A percentile compares a stretch with the other conserved stretches of the same genome.
phyloP scores from a whole-genome alignment of 23 red algal species.

The Gracilariopsis chorda region DNA sequence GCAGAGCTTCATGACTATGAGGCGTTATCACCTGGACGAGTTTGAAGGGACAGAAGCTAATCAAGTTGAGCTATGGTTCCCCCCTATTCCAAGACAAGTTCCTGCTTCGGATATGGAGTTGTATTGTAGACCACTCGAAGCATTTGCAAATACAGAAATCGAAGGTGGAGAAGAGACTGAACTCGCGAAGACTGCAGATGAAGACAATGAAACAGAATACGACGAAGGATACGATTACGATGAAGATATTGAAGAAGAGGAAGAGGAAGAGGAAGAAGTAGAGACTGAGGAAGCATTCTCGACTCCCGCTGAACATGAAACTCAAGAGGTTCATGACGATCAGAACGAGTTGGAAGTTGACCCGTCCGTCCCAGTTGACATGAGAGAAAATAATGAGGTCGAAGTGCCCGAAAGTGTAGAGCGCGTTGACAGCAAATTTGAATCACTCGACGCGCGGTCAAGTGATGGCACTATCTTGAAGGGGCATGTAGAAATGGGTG shows the following conservation, averaged over 20 bases:
- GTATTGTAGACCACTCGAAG: slow-evolving; percentile 58
- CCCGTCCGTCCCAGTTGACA: too few relatives aligned
- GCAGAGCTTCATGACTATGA: slow-evolving; percentile 44
- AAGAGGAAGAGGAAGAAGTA: slow-evolving; percentile 3
- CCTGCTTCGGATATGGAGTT: slow-evolving; percentile 34
- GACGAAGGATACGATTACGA: slow-evolving; percentile 30
- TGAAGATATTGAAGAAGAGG: slow-evolving; percentile 41
- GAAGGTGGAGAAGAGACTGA: slow-evolving; percentile 65
- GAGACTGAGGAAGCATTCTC: not conserved
- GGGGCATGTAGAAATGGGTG: too few relatives aligned
- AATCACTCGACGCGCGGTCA: not conserved
- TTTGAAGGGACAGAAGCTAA: slow-evolving; percentile 6
- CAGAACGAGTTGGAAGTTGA: not conserved
- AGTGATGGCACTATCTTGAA: not conserved
- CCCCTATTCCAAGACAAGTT: slow-evolving; percentile 50
- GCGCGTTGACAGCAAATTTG: too few relatives aligned
- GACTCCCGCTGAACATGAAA: slow-evolving; percentile 5
- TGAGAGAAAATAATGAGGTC: not conserved
- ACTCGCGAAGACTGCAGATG: slow-evolving; percentile 10
- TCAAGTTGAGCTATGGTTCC: slow-evolving; percentile 73
- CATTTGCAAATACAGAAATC: slow-evolving; percentile 70
- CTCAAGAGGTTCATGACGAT: not conserved
- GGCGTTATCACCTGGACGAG: slow-evolving; percentile 32
- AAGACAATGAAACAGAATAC: slow-evolving; percentile 14
- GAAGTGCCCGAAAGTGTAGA: not conserved